phyloP scores from a whole-genome alignment of 2,329 filamentous ascomycete genomes.

The Aspergillus pseudotamarii region DNA sequence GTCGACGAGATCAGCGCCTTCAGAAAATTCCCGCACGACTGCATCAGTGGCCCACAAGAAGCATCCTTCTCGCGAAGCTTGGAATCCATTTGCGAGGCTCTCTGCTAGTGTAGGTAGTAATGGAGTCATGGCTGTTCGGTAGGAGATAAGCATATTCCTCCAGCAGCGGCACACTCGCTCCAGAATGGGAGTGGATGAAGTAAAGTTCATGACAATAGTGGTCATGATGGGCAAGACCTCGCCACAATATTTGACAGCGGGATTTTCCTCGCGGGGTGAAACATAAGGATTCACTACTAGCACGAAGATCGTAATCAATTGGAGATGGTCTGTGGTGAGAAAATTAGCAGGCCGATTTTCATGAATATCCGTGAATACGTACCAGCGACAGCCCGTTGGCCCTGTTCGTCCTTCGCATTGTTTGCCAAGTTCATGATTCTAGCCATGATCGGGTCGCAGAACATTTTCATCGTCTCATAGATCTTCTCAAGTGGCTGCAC shows the following conservation, averaged over 20 bases:
- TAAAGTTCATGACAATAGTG: conserved; percentile 84
- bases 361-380: conserved; percentile 20
- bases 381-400: conserved; percentile 85
- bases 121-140: conserved; percentile 84
- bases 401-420: conserved; percentile 76
- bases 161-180: conserved; percentile 94
- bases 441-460: conserved; percentile 86
- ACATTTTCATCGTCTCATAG: conserved; percentile 84
- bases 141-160: conserved; percentile 96
- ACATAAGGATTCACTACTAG: conserved; percentile 77
- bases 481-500: conserved; percentile 79
- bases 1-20: conserved; percentile 83
- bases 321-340: conserved; percentile 70
- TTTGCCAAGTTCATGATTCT: conserved; percentile 86
- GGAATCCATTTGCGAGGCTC: conserved; percentile 83
- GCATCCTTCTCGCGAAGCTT: conserved; percentile 84
- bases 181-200: conserved; percentile 82
- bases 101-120: conserved; percentile 83
- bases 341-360: conserved; percentile 15
- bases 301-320: conserved; percentile 88
- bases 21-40: conserved; percentile 92
- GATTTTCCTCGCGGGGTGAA: conserved; percentile 72
- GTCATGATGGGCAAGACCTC: conserved; percentile 88
- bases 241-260: conserved; percentile 93
- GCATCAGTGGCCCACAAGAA: conserved; percentile 98